Evolutionary conservation across 768 basidiomycete species (phyloP).

Genomic region (Suillus bovinus): DNA sequence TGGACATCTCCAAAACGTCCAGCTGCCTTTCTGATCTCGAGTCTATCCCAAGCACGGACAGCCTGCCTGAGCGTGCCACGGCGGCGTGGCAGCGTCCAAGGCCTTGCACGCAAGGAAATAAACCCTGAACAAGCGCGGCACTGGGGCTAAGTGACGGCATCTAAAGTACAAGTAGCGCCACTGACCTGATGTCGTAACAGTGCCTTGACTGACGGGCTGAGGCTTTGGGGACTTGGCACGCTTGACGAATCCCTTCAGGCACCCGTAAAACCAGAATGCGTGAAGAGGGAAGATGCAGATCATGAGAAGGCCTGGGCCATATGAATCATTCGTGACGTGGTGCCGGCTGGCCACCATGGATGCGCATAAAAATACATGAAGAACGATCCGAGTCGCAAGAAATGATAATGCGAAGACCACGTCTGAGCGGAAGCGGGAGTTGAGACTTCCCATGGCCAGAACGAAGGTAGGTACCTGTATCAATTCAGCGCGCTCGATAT

Average conservation of each 20-base stretch:
- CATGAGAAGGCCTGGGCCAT: constrained; percentile 41
- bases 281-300: constrained; percentile 48
- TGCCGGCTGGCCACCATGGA: constrained; percentile 33
- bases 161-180: background rate
- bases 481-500: background rate
- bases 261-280: constrained; percentile 53
- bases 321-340: constrained; percentile 33
- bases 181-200: constrained; percentile 14
- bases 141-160: background rate
- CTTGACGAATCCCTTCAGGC: constrained; percentile 47
- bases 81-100: constrained; percentile 25
- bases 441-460: constrained; percentile 46
- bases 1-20: constrained; percentile 30
- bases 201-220: constrained; percentile 3
- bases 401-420: constrained; percentile 49
- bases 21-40: constrained; percentile 25
- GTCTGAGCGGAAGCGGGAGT: constrained; percentile 47
- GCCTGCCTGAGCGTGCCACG: constrained; percentile 29
- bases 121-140: constrained; percentile 3
- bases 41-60: constrained; percentile 30
- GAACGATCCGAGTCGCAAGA: constrained; percentile 50
- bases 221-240: constrained; percentile 20
- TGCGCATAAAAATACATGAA: constrained; percentile 43
- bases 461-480: constrained; percentile 53
- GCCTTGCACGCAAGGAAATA: constrained; percentile 15